Percentiles rank a stretch among this genome's conserved stretches.
Evolutionary conservation across 2,329 filamentous ascomycete species (phyloP).

Genomic region (Fusarium odoratissimum): DNA sequence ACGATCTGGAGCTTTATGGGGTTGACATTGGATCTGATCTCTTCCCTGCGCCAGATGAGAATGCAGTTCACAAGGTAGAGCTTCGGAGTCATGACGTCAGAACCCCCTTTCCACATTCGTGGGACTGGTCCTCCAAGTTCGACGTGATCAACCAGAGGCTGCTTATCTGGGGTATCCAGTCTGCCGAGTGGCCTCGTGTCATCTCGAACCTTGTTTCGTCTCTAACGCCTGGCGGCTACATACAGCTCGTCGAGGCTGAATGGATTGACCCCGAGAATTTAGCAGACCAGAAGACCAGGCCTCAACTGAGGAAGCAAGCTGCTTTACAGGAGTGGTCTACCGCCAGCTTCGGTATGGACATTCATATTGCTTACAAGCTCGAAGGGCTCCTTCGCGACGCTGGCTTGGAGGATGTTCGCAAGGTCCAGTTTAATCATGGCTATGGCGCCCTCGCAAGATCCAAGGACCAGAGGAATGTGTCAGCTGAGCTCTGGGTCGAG

Average conservation of each 20-base stretch:
- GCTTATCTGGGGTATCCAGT: background rate
- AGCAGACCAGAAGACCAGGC: background rate
- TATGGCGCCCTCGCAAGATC: background rate
- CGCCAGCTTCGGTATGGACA: background rate
- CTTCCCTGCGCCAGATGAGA: background rate
- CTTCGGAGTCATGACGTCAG: background rate
- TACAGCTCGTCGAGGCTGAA: background rate
- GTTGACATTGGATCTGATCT: background rate
- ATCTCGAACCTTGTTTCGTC: background rate
- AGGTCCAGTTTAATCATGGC: background rate
- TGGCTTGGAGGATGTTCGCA: background rate
- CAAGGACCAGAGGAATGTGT: background rate
- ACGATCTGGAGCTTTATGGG: background rate
- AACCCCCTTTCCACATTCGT: background rate
- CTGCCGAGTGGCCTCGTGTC: background rate
- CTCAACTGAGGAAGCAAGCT: background rate
- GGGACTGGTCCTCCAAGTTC: background rate
- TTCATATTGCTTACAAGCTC: background rate
- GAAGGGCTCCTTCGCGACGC: background rate
- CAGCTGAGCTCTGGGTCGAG: background rate
- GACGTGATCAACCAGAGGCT: background rate
- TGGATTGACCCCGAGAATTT: background rate
- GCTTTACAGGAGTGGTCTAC: background rate
- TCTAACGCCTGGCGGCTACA: background rate
- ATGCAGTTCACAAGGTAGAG: accelerated